These are phyloP conservation scores for Ogataea minuta DNA, from an alignment of 805 yeast genomes.

Conservation along the genomic window DNA sequence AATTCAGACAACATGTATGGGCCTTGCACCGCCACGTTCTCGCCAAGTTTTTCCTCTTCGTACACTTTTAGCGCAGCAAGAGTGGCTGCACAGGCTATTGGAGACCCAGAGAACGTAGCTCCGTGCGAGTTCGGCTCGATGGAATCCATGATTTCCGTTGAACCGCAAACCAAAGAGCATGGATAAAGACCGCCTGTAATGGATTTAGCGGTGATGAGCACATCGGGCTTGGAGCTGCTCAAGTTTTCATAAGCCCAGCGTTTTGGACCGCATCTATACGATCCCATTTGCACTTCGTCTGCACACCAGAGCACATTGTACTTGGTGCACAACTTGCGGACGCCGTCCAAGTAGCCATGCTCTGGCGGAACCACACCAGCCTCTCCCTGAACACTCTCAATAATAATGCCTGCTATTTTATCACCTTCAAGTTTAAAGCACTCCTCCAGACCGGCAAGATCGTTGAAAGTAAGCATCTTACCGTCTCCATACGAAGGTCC, in stretches of 20 bases:
- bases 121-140: conserved; percentile 30
- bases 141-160: conserved; percentile 26
- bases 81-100: conserved; percentile 28
- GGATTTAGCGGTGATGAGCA: conserved; percentile 29
- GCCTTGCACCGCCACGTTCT: conserved; percentile 20
- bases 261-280: conserved; percentile 36
- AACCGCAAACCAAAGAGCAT: conserved; percentile 23
- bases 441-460: conserved; percentile 29
- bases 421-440: conserved; percentile 30
- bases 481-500: conserved; percentile 34
- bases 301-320: conserved; percentile 34
- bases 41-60: conserved; percentile 26
- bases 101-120: conserved; percentile 32
- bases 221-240: conserved; percentile 27
- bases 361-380: conserved; percentile 38
- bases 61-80: conserved; percentile 29
- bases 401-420: conserved; percentile 36
- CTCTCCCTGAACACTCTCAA: conserved; percentile 42
- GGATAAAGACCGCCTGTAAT: conserved; percentile 32
- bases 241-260: conserved; percentile 37
- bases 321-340: conserved; percentile 33
- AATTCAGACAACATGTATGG: conserved; percentile 23
- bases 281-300: conserved; percentile 40
- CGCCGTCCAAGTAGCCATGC: conserved; percentile 33
- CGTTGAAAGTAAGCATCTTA: conserved; percentile 25